Percentiles rank a stretch among this genome's conserved stretches.
Conservation (phyloP, 2,329 filamentous ascomycete genomes). For the Metarhizium sp. region DNA sequence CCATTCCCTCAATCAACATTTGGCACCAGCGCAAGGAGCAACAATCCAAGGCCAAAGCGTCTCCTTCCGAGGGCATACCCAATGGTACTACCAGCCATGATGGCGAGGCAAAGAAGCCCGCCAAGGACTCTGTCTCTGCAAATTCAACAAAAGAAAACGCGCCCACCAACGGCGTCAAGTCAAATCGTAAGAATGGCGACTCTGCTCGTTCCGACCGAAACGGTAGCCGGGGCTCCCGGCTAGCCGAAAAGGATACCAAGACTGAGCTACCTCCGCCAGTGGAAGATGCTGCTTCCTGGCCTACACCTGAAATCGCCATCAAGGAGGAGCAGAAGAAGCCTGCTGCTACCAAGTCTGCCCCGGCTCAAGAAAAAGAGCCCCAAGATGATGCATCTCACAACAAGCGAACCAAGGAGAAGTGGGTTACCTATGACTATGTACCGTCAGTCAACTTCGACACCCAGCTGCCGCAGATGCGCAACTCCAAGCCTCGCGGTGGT, state of each 20-base stretch:
- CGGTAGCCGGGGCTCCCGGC: constrained; percentile 37
- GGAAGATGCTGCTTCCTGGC: constrained; percentile 75
- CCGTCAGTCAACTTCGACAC: constrained; percentile 84
- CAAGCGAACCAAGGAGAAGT: constrained; percentile 68
- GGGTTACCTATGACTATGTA: constrained; percentile 75
- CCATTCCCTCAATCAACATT: constrained; percentile 74
- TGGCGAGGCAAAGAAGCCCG: constrained; percentile 35
- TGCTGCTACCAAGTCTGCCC: constrained; percentile 42
- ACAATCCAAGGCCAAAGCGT: constrained; percentile 40
- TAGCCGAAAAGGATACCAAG: constrained; percentile 30
- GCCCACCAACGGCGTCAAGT: constrained; percentile 28
- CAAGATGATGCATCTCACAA: constrained; percentile 38
- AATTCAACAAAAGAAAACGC: constrained; percentile 14
- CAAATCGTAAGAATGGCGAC: constrained; percentile 34
- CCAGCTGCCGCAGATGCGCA: constrained; percentile 51
- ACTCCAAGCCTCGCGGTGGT: constrained; percentile 41
- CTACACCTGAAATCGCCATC: constrained; percentile 69
- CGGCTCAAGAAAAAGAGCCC: constrained; percentile 54
- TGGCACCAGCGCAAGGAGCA: constrained; percentile 76
- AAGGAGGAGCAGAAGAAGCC: constrained; percentile 66
- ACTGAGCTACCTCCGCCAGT: constrained; percentile 49
- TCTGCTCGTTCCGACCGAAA: constrained; percentile 28
- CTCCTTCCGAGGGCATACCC: constrained; percentile 28
- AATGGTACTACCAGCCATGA: constrained; percentile 18
- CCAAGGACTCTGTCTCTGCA: constrained; percentile 13